Evolutionary conservation across 805 yeast species (phyloP), one percentile per base, ranked within the genome.

Genomic region (Cyberlindnera maclurae): DNA sequence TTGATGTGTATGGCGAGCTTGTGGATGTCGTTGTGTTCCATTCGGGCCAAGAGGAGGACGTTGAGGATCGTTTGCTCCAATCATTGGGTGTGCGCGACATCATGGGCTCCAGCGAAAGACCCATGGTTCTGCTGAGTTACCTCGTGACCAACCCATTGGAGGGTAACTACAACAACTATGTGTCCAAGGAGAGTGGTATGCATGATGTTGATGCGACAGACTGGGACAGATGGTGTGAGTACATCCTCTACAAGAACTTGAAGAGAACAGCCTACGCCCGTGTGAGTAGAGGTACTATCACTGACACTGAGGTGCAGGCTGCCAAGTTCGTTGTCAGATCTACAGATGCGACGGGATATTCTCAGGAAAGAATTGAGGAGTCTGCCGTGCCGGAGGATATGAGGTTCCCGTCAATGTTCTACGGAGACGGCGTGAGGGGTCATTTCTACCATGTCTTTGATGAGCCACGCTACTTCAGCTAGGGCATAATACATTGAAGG

Each of bases 151-250:
- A 73, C 27, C 97, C 98, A 11, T 65, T 75, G 34, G 74, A 80
- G 57, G 97, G 97, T 10, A 90, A 93, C 62, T 90, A 90, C 68
- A 81, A 85, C 64, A 88, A 88, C 2, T 87, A 87, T 61, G 96
- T 89, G 15, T 79, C 94, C 52, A 83, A 82, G 36, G 61, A 67
- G 48, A 78, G 90, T 2, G 84, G 95, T 26, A 86, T 93, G 90
- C 77, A 80, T 52, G 98, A 93, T 59, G 88, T 93, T 46, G 98
- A 93, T 59, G 82, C 89, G 32, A 68, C 82, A 7, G 97, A 90
- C 58, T 85, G 89, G 79, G 98, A 93, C 57, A 77, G 98, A 65
- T 93, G 98, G 98, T 93, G 98, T 64, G 95, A 93, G 65, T 93
- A 93, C 63, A 87, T 93, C 45, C 65, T 93, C 47, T 93, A 82